phyloP scores from a whole-genome alignment of 106 monocot genomes.

The Allium cepa region DNA sequence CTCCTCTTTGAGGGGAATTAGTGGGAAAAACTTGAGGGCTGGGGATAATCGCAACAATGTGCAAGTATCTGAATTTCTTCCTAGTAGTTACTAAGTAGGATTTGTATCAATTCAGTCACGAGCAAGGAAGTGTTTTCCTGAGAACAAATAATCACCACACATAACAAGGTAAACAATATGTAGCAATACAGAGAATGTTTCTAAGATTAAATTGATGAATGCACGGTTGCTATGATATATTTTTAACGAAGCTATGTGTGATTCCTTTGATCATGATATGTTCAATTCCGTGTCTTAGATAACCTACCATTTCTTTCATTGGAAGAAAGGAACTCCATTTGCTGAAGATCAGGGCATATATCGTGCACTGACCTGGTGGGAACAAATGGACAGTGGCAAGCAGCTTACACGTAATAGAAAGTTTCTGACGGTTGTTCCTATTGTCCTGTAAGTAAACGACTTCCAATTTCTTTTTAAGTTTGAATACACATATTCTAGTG shows the following conservation, averaged over 20 bases:
- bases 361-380: constrained; percentile 71
- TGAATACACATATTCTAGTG: constrained; percentile 13
- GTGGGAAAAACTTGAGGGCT: no score
- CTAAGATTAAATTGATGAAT: no score
- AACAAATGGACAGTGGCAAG: constrained; percentile 76
- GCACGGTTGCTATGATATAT: no score
- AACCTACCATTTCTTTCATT: constrained; percentile 75
- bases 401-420: constrained; percentile 66
- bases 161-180: no score
- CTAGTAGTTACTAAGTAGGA: no score
- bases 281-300: constrained; percentile 20
- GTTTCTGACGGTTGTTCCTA: constrained; percentile 64
- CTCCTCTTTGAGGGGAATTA: no score
- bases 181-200: no score
- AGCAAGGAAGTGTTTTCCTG: no score
- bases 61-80: no score
- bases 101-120: no score
- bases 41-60: no score
- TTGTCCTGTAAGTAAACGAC: constrained; percentile 53
- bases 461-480: neutral
- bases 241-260: neutral
- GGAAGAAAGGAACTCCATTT: constrained; percentile 78
- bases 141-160: no score
- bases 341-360: constrained; percentile 75
- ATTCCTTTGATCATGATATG: neutral